Conservation (phyloP, 148 eudicot genomes). For the Cornus florida region DNA sequence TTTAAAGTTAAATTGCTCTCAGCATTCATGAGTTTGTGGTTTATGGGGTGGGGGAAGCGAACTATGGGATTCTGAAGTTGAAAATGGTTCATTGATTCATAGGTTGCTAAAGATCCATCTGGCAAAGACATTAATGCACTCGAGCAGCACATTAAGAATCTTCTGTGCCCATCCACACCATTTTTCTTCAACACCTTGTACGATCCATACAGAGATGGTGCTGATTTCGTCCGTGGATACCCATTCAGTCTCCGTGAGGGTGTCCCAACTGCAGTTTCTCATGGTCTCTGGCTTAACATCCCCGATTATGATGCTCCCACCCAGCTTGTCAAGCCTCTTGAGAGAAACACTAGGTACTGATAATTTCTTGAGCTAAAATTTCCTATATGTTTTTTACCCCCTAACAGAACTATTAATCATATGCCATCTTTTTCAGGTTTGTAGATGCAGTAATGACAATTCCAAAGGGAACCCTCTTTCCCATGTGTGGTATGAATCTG, state of each 20-base stretch:
- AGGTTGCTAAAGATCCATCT: slow-evolving; percentile 85
- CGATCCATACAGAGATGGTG: slow-evolving; percentile 75
- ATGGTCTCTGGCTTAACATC: slow-evolving; percentile 81
- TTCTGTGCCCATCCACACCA: slow-evolving; percentile 70
- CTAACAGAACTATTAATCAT: not conserved
- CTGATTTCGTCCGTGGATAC: slow-evolving; percentile 86
- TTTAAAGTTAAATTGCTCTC: not conserved
- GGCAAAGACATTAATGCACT: slow-evolving; percentile 79
- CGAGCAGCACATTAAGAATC: slow-evolving; percentile 75
- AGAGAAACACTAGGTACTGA: slow-evolving; percentile 73
- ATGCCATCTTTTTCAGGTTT: slow-evolving; percentile 37
- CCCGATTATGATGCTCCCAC: slow-evolving; percentile 93
- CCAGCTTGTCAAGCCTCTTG: slow-evolving; percentile 88
- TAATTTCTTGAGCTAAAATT: not conserved
- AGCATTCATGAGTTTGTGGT: not conserved
- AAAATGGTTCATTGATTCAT: slow-evolving; percentile 4
- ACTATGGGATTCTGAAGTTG: slow-evolving; percentile 14
- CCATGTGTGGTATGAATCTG: slow-evolving; percentile 86
- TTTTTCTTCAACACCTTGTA: slow-evolving; percentile 85
- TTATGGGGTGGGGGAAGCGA: not conserved
- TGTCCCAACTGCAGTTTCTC: slow-evolving; percentile 78
- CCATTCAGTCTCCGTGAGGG: slow-evolving; percentile 90
- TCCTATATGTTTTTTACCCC: not conserved
- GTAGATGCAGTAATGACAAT: slow-evolving; percentile 83
- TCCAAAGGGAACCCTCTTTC: slow-evolving; percentile 85